Base-by-base conservation (phyloP, 2,329 filamentous ascomycete species). In the Akanthomyces muscarius region DNA sequence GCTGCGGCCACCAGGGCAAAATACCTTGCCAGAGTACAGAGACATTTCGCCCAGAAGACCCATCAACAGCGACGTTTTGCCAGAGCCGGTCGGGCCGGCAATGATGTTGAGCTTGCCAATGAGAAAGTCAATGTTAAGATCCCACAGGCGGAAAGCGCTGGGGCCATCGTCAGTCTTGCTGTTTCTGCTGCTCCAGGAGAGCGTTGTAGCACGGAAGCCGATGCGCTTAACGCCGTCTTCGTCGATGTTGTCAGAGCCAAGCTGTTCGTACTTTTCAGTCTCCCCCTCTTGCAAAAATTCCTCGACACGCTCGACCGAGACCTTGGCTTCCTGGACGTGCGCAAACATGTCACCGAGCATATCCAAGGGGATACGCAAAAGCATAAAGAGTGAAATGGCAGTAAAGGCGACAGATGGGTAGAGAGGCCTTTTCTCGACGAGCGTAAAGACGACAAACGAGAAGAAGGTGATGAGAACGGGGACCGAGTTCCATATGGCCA, bases 321-420 rank as follows among this genome's bases (percentile, higher is more conserved):
- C 94, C 78, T 96, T 96, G 28, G 93, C 91, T 76, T 99, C 95
- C 77, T 97, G 92, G 4, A 99, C 93, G 77, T 98, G 95, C 13
- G 95, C 95, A 71, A 98, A 89, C 95, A 99, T 99, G 75, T 99
- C 95, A 57, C 95, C 95, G 61, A 99, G 83, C 77, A 98, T 94
- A 74, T 99, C 95, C 52, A 99, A 81, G 5, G 95, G 95, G 60
- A 97, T 91, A 54, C 95, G 89, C 16, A 99, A 86, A 47, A 99
- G 86, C 73, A 93, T 93, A 75, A 99, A 99, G 67, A 99, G 87
- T 0, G 95, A 98, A 61, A 99, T 88, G 44, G 95, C 92, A 2
- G 95, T 97, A 76, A 99, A 99, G 4, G 95, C 95, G 65, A 98
- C 83, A 0, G 95, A 98, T 0, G 95, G 94, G 59, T 95, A 89